Base-by-base conservation (phyloP, 495 filamentous ascomycete species). In the Penicillium pancosmium region DNA sequence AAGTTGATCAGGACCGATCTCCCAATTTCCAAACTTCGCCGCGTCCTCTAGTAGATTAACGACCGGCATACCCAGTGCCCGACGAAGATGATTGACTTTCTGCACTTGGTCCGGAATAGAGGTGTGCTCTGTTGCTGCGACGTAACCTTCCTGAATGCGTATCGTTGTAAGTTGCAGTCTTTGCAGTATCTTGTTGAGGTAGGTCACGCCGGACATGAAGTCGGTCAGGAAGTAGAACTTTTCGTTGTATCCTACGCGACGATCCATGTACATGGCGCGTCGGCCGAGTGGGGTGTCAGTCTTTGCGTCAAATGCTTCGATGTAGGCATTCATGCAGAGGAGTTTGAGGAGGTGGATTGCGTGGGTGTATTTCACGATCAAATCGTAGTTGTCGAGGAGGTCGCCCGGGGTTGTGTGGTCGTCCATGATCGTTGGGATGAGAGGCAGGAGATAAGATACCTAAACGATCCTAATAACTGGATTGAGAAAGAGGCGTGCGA, bases 291-390 rank as follows among this genome's bases (percentile, higher is more conserved):
- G 41, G 41, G 41, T 44, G 41, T 44, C n/a, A 0, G 41, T 12
- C 12, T n/a, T 44, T 19, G 41, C 41, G 6, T 44, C 41, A 4
- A 44, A 44, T 13, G 41, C 41, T 44, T 44, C 41, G 1, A 44
- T 44, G n/a, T 19, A 19, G 41, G 41, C 41, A 15, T 44, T 44
- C 41, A 44, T 44, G 41, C 41, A 44, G 16, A 44, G 41, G 41
- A 44, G 41, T 19, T 44, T 44, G 4, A 44, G 41, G 15, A 44
- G 41, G 41, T 44, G 41, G 41, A 44, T 44, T 19, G 41, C n/a
- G 16, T 44, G 41, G 15, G 16, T 10, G n/a, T 44, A 44, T 44
- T 44, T 44, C 5, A 44, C 16, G 41, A 44, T 44, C 4, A 16
- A 4, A 3, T 44, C 41, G 16, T 44, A 44, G 16, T 44, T 44